These are phyloP conservation scores for Botrytis byssoidea DNA, from an alignment of 2,329 filamentous ascomycete genomes.

Conservation along the genomic window DNA sequence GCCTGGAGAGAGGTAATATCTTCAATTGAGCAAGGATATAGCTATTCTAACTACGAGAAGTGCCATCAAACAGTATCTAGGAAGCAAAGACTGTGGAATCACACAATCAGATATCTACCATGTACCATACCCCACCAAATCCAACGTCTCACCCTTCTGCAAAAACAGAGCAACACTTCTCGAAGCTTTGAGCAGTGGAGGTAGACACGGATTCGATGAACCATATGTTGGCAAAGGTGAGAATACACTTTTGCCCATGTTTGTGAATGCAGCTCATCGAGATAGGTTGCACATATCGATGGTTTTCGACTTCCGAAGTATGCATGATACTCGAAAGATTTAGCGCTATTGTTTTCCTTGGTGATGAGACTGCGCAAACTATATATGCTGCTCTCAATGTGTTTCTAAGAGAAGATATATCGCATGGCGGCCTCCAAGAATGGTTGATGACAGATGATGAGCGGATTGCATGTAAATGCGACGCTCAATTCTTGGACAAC, in stretches of 20 bases:
- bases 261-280: neutral
- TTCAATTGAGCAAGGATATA: neutral
- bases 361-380: slow-evolving; percentile 42
- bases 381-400: slow-evolving; percentile 48
- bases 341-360: slow-evolving; percentile 44
- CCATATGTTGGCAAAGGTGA: slow-evolving; percentile 39
- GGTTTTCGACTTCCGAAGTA: slow-evolving; percentile 44
- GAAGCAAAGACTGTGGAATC: slow-evolving; percentile 32
- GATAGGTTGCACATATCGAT: slow-evolving; percentile 44
- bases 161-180: slow-evolving; percentile 39
- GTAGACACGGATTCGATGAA: slow-evolving; percentile 43
- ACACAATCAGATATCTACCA: slow-evolving; percentile 29
- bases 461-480: slow-evolving; percentile 41
- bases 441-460: slow-evolving; percentile 42
- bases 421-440: slow-evolving; percentile 42
- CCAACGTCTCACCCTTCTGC: slow-evolving; percentile 30
- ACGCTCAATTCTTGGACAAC: slow-evolving; percentile 42
- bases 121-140: slow-evolving; percentile 23
- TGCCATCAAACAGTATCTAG: slow-evolving; percentile 29
- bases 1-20: slow-evolving; percentile 27
- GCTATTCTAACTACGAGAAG: slow-evolving; percentile 17
- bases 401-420: slow-evolving; percentile 44
- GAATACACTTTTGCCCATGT: neutral
- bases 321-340: slow-evolving; percentile 47
- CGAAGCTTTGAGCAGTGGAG: slow-evolving; percentile 44